These are phyloP conservation scores for Oryza rufipogon DNA, from an alignment of 176 grass and related monocot genomes.

Conservation along the genomic window DNA sequence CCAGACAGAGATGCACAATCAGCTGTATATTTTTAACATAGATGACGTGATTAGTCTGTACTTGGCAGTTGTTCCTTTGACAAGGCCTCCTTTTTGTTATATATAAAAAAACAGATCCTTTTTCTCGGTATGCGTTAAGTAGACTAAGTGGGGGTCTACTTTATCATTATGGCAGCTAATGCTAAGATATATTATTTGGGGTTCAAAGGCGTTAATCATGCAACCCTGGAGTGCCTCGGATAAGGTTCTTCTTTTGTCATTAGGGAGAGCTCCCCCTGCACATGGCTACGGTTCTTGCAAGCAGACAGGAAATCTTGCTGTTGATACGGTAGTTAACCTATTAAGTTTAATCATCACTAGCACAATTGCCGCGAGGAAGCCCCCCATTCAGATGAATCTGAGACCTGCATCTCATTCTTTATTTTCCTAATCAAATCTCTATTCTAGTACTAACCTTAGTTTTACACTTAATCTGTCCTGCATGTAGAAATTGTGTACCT, in stretches of 20 bases:
- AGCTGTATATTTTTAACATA: constrained; percentile 25
- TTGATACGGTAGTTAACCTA: constrained; percentile 49
- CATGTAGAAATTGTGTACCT: constrained; percentile 19
- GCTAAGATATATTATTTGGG: constrained; percentile 43
- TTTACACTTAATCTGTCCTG: constrained; percentile 16
- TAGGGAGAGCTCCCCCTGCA: constrained; percentile 34
- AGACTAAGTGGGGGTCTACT: constrained; percentile 40
- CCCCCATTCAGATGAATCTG: constrained; percentile 61
- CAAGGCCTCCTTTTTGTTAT: constrained; percentile 37
- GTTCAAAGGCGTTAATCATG: constrained; percentile 60
- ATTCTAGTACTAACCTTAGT: constrained; percentile 34
- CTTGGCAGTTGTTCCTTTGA: constrained; percentile 42
- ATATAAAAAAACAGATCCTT: constrained; percentile 26
- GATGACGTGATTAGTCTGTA: constrained; percentile 45
- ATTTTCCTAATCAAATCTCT: constrained; percentile 29
- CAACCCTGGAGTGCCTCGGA: constrained; percentile 48
- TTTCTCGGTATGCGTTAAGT: constrained; percentile 51
- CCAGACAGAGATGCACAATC: not conserved
- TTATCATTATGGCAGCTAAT: constrained; percentile 54
- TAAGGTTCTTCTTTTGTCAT: constrained; percentile 50
- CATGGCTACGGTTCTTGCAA: constrained; percentile 60
- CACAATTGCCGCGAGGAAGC: constrained; percentile 27
- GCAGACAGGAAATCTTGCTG: constrained; percentile 68
- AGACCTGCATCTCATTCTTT: constrained; percentile 30
- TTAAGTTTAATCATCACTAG: constrained; percentile 48